Base-by-base conservation (phyloP, 23 red algal genomes). In the Gracilaria caudata region DNA sequence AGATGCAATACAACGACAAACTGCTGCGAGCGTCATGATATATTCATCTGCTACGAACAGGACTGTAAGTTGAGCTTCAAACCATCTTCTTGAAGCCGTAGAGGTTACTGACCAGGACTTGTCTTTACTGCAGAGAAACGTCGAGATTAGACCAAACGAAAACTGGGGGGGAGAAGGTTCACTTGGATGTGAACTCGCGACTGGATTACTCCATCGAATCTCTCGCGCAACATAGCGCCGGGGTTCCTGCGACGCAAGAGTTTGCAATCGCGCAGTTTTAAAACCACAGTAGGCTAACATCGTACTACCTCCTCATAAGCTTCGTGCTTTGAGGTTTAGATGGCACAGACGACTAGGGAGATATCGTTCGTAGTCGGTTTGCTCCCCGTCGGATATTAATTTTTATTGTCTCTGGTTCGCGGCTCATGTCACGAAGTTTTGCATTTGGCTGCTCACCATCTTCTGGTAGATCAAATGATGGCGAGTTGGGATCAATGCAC, bases 81-180 rank as follows among this genome's bases (percentile, higher is more conserved):
- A 0, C 57, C 0, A 11, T 57, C 34, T 59, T 33, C 36, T 35
- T 7, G 10, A 38, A 20, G 12, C 30, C 4, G 7, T 17, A 11
- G 7, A 17, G 43, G 40, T 77, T 4, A 55, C 45, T 77, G 23
- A 53, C 45, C 4, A 24, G 40, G 23, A 53, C 73, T 51, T 49
- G 24, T 13, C 6, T 77, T 17, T 43, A 63, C 51, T 45, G 26
- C 40, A 89, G 87, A 57, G 87, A 57, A 82, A 81, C 33, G 44
- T 91, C 12, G 87, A 91, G 51, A 91, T 91, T 35, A 38, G 76
- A 63, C 87, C 87, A 0, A 74, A 81, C 77, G 73, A 57, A 12
- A 63, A 82, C 2, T 91, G 87, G 87, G 87, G 87, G 54, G 87
- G 87, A 23, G 87, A 91, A 66, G 87, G 87, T 6, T 81, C 78